Conservation (phyloP, 73 alveolate genomes). For the Blepharisma stoltei region DNA sequence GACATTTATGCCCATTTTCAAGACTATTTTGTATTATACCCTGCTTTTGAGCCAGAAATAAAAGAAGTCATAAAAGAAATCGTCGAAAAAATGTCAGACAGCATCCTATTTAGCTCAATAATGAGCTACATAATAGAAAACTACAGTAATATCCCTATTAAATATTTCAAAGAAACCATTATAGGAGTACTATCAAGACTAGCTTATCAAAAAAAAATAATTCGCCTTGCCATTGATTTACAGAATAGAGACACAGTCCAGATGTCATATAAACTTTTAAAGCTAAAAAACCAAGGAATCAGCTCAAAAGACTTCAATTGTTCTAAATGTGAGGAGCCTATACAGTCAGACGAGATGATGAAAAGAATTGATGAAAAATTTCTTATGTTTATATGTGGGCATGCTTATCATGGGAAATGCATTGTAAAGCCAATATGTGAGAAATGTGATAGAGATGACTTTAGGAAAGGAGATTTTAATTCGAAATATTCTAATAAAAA, state of each 20-base stretch:
- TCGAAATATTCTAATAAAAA: too few relatives aligned
- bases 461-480: neutral
- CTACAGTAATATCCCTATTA: conserved; percentile 2
- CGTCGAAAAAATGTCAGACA: conserved; percentile 8
- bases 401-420: conserved; percentile 24
- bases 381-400: conserved; percentile 30
- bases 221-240: neutral
- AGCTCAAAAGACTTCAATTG: conserved; percentile 15
- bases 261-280: neutral
- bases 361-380: neutral
- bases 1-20: neutral
- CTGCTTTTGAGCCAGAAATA: neutral
- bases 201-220: conserved; percentile 4
- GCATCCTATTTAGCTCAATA: neutral
- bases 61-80: neutral
- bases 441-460: neutral
- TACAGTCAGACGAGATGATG: conserved; percentile 19
- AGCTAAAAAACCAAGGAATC: conserved; percentile 6
- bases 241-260: neutral
- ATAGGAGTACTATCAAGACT: conserved; percentile 9
- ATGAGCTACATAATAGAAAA: neutral
- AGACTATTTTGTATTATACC: neutral
- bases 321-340: neutral
- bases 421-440: neutral
- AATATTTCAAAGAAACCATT: conserved; percentile 24